Conservation (phyloP, 371 early-diverging fungal species). For the Dichotomocladium elegans region DNA sequence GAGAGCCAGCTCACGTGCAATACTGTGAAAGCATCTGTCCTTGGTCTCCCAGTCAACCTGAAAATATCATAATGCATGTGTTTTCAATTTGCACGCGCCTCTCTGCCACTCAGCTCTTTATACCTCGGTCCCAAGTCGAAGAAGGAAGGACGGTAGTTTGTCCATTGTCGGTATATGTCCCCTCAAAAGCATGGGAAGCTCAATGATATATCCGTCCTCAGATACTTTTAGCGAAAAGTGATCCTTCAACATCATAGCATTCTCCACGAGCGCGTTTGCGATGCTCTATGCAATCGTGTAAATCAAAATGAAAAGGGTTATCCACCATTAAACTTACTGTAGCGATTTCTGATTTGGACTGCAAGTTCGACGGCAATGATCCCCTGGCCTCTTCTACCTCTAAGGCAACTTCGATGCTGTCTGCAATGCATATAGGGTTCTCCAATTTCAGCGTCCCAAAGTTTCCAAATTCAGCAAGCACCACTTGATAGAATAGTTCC, state of each 20-base stretch:
- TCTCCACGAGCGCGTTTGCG: slow-evolving; percentile 45
- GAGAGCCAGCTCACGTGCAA: slow-evolving; percentile 70
- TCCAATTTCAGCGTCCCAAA: slow-evolving; percentile 72
- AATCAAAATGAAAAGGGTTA: too few relatives aligned
- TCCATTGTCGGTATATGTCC: slow-evolving; percentile 78
- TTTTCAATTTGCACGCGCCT: neutral
- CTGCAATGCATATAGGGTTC: slow-evolving; percentile 59
- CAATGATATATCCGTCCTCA: slow-evolving; percentile 55
- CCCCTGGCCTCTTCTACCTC: slow-evolving; percentile 48
- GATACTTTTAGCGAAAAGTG: slow-evolving; percentile 77
- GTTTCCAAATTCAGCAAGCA: slow-evolving; percentile 79
- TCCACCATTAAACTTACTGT: slow-evolving; percentile 39
- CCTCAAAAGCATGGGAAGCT: slow-evolving; percentile 75
- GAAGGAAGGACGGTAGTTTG: slow-evolving; percentile 80
- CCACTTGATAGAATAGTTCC: slow-evolving; percentile 85
- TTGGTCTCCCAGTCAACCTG: slow-evolving; percentile 85
- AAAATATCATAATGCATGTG: neutral
- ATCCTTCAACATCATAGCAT: slow-evolving; percentile 78
- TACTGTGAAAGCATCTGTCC: slow-evolving; percentile 69
- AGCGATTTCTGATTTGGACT: slow-evolving; percentile 52
- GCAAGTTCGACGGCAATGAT: slow-evolving; percentile 41
- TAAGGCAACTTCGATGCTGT: slow-evolving; percentile 63
- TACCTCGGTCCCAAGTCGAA: slow-evolving; percentile 76
- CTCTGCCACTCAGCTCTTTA: neutral
- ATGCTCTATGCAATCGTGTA: slow-evolving; percentile 46